phyloP scores from a whole-genome alignment of 345 rosid genomes.

The Bruguiera parviflora region DNA sequence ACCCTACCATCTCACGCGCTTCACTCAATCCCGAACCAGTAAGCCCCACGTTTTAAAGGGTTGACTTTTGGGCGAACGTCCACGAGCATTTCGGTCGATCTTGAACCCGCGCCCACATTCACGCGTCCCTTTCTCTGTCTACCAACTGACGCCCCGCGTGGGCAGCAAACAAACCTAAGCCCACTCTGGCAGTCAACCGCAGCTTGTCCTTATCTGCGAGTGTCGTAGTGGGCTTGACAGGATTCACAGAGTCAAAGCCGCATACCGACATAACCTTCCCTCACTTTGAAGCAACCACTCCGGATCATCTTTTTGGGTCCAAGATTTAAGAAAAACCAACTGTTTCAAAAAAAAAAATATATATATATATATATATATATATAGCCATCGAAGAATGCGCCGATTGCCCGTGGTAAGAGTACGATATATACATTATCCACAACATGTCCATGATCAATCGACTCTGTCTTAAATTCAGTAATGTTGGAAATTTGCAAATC shows the following conservation, averaged over 20 bases:
- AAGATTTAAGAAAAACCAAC: neutral
- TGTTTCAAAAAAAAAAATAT: neutral
- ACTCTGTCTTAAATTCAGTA: neutral
- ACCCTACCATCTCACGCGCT: constrained; percentile 8
- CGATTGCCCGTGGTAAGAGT: neutral
- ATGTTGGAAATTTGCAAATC: neutral
- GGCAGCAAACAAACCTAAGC: constrained; percentile 37
- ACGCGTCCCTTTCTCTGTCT: too few species aligned
- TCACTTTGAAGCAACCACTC: constrained; percentile 45
- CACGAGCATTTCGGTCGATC: constrained; percentile 16
- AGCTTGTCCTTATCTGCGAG: constrained; percentile 17
- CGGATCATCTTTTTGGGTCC: neutral
- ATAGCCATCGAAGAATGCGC: constrained; percentile 3
- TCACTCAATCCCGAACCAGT: constrained; percentile 3
- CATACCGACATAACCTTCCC: constrained; percentile 45
- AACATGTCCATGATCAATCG: neutral
- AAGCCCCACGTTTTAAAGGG: constrained; percentile 32
- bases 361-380: too few species aligned
- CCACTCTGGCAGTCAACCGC: constrained; percentile 62
- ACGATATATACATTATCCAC: neutral
- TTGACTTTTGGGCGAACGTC: constrained; percentile 44
- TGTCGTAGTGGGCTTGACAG: constrained; percentile 12
- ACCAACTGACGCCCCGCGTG: too few species aligned
- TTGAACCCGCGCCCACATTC: constrained; percentile 23
- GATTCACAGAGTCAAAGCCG: constrained; percentile 63